Conservation (phyloP, 2,329 filamentous ascomycete genomes). For the Pestalotiopsis sp. region DNA sequence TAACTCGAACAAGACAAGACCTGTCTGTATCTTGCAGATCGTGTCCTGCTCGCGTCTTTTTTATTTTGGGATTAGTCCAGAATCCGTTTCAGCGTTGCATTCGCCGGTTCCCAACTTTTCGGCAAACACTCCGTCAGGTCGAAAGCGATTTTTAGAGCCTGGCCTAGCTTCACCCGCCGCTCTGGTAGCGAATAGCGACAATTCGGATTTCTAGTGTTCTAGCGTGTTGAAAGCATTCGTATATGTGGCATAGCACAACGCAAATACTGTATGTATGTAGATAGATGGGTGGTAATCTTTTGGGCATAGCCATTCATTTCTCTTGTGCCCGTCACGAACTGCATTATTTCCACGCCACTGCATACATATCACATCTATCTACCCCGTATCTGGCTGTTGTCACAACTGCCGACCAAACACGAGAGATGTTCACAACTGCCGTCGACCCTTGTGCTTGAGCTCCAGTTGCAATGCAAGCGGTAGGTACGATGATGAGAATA, state of each 20-base stretch:
- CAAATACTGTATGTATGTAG: neutral
- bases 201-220: neutral
- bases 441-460: no score
- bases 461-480: no score
- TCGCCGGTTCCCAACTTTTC: neutral
- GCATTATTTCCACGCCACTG: no score
- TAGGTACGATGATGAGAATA: no score
- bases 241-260: neutral
- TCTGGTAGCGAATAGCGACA: slow-evolving; percentile 11
- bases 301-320: no score
- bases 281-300: neutral
- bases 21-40: slow-evolving; percentile 5
- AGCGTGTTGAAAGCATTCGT: neutral
- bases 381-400: neutral
- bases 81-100: slow-evolving; percentile 8
- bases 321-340: no score
- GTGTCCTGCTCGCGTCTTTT: neutral
- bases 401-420: neutral
- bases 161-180: slow-evolving; percentile 9
- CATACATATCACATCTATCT: no score
- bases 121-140: slow-evolving; percentile 12
- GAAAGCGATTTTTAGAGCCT: slow-evolving; percentile 1
- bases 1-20: slow-evolving; percentile 3
- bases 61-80: slow-evolving; percentile 11
- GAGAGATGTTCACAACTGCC: neutral